A percentile compares a stretch with the other conserved stretches of the same genome.
phyloP scores from a whole-genome alignment of 768 basidiomycete genomes.

The Termitomyces sp. region DNA sequence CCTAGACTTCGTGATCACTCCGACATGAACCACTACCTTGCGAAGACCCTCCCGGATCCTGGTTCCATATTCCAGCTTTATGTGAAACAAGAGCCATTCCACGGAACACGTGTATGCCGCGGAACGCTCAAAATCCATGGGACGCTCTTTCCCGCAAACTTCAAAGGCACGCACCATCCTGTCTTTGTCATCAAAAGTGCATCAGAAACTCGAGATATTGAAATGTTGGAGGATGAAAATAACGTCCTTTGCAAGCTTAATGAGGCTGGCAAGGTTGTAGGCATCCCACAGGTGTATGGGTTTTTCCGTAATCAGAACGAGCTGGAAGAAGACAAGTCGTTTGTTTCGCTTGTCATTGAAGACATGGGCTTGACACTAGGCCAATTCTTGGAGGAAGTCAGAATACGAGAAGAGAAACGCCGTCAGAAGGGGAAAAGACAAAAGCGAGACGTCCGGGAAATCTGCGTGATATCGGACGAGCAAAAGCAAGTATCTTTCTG shows the following conservation, averaged over 20 bases:
- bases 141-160: not conserved
- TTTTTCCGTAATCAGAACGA: not conserved
- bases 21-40: too few species aligned
- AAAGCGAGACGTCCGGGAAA: too few species aligned
- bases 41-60: too few species aligned
- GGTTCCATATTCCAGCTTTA: too few species aligned
- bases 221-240: not conserved
- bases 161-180: not conserved
- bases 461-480: too few species aligned
- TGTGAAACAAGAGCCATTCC: too few species aligned
- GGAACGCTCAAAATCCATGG: too few species aligned
- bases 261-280: not conserved
- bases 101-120: too few species aligned
- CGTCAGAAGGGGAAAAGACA: not conserved
- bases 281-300: too few species aligned
- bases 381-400: not conserved
- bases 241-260: too few species aligned
- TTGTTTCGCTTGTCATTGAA: not conserved
- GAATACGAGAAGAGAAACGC: not conserved
- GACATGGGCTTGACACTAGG: not conserved
- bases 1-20: too few species aligned
- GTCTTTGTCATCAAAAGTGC: not conserved
- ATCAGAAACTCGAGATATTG: not conserved
- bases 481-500: too few species aligned
- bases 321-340: not conserved